Conservation (phyloP, 1,284 basidiomycete species). For the Boletus semigastroideus region DNA sequence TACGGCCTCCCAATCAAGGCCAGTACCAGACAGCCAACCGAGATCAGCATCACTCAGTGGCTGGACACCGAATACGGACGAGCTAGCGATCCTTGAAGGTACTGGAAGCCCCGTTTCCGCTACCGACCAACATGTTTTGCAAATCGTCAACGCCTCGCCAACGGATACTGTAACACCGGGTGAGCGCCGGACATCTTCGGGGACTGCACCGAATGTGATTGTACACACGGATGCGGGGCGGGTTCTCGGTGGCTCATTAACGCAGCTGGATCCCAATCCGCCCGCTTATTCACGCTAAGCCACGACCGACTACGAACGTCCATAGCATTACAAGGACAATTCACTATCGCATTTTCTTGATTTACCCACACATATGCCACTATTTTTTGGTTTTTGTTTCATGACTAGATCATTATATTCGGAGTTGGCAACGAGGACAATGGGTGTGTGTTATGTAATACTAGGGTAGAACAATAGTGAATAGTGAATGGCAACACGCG, state of each 20-base stretch:
- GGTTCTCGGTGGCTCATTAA: not conserved
- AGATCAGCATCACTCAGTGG: constrained; percentile 4
- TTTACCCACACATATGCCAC: constrained; percentile 8
- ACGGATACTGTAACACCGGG: constrained; percentile 5
- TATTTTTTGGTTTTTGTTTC: constrained; percentile 2
- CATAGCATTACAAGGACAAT: constrained; percentile 17
- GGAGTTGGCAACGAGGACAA: constrained; percentile 25
- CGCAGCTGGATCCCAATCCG: constrained; percentile 9
- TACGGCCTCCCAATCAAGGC: constrained; percentile 19
- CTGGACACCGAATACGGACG: constrained; percentile 26
- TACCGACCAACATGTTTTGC: constrained; percentile 26
- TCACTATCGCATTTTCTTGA: constrained; percentile 17
- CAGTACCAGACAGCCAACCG: constrained; percentile 5
- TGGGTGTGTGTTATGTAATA: constrained; percentile 24
- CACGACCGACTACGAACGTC: constrained; percentile 16
- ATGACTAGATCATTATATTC: not conserved
- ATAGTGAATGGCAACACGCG: constrained; percentile 19
- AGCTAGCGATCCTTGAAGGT: constrained; percentile 19
- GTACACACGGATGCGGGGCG: constrained; percentile 32
- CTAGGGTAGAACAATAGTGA: constrained; percentile 32
- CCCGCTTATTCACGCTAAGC: constrained; percentile 28
- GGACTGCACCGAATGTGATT: constrained; percentile 14
- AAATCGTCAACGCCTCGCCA: constrained; percentile 31
- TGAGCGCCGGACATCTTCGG: constrained; percentile 1
- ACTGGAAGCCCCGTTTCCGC: constrained; percentile 23